These are phyloP conservation scores for Vigna hirtella DNA, from an alignment of 306 rosid species.

Conservation along the genomic window DNA sequence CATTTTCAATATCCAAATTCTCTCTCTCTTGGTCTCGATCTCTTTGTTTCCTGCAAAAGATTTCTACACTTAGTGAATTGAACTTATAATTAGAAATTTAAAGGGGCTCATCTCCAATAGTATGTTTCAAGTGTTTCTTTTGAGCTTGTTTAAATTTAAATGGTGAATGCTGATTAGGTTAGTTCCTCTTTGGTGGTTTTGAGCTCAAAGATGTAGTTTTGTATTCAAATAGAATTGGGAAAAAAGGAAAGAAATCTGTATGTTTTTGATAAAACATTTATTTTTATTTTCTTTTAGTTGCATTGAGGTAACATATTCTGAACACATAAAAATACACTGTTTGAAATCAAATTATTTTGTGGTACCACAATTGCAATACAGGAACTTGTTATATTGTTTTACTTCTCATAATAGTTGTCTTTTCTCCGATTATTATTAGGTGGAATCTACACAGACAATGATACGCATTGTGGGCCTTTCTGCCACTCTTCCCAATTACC, in stretches of 20 bases:
- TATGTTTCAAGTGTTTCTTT: too few relatives aligned
- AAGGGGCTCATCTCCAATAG: too few relatives aligned
- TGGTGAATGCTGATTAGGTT: too few relatives aligned
- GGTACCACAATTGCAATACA: conserved; percentile 13
- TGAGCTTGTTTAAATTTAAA: too few relatives aligned
- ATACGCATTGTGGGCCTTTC: conserved; percentile 99
- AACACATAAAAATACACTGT: conserved; percentile 8
- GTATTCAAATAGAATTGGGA: conserved; percentile 20
- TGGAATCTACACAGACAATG: conserved; percentile 94
- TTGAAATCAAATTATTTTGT: conserved; percentile 9
- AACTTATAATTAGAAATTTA: too few relatives aligned
- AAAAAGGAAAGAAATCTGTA: conserved; percentile 15
- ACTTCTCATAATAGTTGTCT: conserved; percentile 8
- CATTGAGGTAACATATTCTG: conserved; percentile 9
- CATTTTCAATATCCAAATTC: too few relatives aligned
- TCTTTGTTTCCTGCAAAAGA: too few relatives aligned
- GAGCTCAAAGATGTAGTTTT: not conserved
- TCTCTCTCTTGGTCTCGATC: too few relatives aligned
- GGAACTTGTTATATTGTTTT: conserved; percentile 15
- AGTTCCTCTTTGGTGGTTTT: too few relatives aligned
- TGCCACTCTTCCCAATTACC: conserved; percentile 94
- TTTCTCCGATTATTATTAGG: conserved; percentile 54
- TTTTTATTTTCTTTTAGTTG: not conserved
- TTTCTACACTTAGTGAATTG: too few relatives aligned
- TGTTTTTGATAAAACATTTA: conserved; percentile 1